phyloP scores from a whole-genome alignment of 2,329 filamentous ascomycete genomes.

The Pseudogymnoascus pannorum region DNA sequence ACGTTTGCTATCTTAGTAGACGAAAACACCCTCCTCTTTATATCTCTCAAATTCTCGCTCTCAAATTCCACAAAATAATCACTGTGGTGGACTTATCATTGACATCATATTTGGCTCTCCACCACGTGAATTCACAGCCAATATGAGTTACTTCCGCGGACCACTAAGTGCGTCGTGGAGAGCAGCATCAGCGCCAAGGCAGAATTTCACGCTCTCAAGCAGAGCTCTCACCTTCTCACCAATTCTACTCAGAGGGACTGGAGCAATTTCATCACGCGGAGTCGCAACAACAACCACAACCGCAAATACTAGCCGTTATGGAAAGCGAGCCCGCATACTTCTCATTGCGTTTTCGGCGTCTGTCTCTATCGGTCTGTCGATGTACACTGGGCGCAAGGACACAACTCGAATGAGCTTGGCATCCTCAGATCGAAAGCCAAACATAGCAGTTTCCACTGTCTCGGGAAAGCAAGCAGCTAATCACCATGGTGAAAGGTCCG shows the following conservation, averaged over 20 bases:
- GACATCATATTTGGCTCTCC: neutral
- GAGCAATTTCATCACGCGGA: constrained; percentile 1
- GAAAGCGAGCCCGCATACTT: constrained; percentile 2
- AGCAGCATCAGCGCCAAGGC: neutral
- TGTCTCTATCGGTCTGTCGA: constrained; percentile 11
- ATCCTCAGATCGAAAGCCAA: neutral
- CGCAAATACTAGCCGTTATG: neutral
- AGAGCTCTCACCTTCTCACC: neutral
- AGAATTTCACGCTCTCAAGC: neutral
- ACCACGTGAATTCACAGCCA: neutral
- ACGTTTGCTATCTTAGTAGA: neutral
- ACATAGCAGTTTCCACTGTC: neutral
- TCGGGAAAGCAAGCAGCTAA: neutral
- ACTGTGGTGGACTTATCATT: neutral
- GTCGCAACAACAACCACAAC: neutral
- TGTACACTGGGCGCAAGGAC: neutral
- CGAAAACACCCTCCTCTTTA: neutral
- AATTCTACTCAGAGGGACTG: neutral
- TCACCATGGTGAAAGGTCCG: neutral
- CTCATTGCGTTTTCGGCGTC: constrained; percentile 13
- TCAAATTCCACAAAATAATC: neutral
- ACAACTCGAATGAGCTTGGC: neutral
- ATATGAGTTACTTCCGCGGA: constrained; percentile 3
- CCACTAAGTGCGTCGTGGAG: constrained; percentile 2
- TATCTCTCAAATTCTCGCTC: neutral